Evolutionary conservation across 2,329 filamentous ascomycete species (phyloP).

Genomic region (Colletotrichum brevisporum): DNA sequence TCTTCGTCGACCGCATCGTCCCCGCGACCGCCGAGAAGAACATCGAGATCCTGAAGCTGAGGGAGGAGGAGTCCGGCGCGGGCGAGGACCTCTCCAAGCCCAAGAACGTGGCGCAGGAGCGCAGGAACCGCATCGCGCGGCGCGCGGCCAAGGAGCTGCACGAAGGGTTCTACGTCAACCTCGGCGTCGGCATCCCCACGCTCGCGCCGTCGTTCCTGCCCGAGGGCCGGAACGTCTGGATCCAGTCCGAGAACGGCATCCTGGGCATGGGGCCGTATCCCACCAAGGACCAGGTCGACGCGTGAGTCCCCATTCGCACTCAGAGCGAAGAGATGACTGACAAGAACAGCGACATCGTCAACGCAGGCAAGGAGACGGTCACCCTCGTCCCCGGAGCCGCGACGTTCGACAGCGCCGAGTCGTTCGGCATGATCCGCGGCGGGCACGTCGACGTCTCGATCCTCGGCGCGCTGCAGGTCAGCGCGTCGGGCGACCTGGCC

Average conservation of each 20-base stretch:
- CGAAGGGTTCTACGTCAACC: conserved; percentile 84
- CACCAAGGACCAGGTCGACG: conserved; percentile 77
- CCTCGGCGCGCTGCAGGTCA: conserved; percentile 85
- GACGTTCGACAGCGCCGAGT: conserved; percentile 85
- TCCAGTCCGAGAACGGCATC: conserved; percentile 90
- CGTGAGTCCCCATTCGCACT: too few species aligned
- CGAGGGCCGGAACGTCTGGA: conserved; percentile 78
- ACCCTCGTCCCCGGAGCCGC: conserved; percentile 83
- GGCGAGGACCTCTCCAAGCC: conserved; percentile 50
- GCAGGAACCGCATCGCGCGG: conserved; percentile 80
- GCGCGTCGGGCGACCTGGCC: conserved; percentile 82
- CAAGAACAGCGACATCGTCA: conserved; percentile 75
- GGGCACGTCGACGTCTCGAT: conserved; percentile 89
- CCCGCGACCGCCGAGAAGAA: conserved; percentile 79
- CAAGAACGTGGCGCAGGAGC: conserved; percentile 62
- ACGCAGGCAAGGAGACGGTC: conserved; percentile 90
- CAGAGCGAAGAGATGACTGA: too few species aligned
- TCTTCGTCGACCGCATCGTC: conserved; percentile 86
- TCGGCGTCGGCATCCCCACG: conserved; percentile 87
- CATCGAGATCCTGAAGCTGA: conserved; percentile 78
- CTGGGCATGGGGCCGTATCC: conserved; percentile 88
- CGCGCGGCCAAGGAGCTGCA: conserved; percentile 86
- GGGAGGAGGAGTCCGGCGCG: conserved; percentile 57
- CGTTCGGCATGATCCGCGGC: conserved; percentile 89
- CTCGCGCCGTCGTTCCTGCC: conserved; percentile 85